Conservation (phyloP, 345 rosid species). For the Bruguiera sexangula region DNA sequence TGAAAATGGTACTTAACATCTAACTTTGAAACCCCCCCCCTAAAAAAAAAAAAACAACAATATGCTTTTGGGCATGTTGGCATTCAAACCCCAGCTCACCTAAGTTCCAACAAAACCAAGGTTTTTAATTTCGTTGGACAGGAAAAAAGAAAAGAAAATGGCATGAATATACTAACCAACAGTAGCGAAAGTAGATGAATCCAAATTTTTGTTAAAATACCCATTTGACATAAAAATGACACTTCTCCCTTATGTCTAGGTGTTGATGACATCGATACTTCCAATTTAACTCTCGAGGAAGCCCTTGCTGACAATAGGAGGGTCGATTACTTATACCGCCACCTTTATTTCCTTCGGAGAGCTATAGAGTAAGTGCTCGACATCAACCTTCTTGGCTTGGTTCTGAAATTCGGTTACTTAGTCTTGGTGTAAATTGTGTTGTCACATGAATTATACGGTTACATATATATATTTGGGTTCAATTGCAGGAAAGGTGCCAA, state of each 20-base stretch:
- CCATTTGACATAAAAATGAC: neutral
- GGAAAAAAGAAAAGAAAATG: neutral
- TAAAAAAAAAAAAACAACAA: too few species aligned
- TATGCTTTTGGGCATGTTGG: too few species aligned
- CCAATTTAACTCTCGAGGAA: constrained; percentile 23
- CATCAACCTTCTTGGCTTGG: neutral
- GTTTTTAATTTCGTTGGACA: too few species aligned
- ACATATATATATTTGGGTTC: too few species aligned
- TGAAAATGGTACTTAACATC: constrained; percentile 34
- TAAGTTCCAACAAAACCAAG: too few species aligned
- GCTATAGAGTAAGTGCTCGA: constrained; percentile 33
- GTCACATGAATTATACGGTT: too few species aligned
- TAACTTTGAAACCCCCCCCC: too few species aligned
- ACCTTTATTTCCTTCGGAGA: constrained; percentile 25
- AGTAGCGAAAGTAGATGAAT: too few species aligned
- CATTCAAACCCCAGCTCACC: too few species aligned
- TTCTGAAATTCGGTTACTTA: too few species aligned
- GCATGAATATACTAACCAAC: neutral
- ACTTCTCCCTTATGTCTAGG: constrained; percentile 9
- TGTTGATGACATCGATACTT: constrained; percentile 29
- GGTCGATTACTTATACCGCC: constrained; percentile 28
- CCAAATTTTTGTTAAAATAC: too few species aligned
- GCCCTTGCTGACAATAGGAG: constrained; percentile 34
- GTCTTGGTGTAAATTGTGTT: too few species aligned
- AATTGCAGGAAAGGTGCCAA: constrained; percentile 16